These are phyloP conservation scores for Amoeboaphelidium protococcarum DNA, from an alignment of 371 early-diverging fungal genomes.

Conservation along the genomic window DNA sequence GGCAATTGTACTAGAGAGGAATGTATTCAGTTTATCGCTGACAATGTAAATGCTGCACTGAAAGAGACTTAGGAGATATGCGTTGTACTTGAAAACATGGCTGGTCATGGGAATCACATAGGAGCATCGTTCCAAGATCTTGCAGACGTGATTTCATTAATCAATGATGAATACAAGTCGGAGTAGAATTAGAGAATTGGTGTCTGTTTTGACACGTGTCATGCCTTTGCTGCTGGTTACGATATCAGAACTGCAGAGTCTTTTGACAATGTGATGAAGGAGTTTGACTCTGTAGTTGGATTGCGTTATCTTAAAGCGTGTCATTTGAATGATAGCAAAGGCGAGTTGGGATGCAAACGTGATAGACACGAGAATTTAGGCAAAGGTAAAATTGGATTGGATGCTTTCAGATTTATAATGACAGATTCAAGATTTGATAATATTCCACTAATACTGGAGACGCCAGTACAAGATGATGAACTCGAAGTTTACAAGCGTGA, in stretches of 20 bases:
- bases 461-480: constrained; percentile 17
- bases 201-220: constrained; percentile 38
- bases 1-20: constrained; percentile 13
- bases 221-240: constrained; percentile 35
- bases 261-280: constrained; percentile 21
- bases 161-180: too few species aligned
- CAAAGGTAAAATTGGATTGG: constrained; percentile 27
- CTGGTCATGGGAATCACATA: constrained; percentile 26
- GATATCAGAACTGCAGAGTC: constrained; percentile 20
- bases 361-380: constrained; percentile 36
- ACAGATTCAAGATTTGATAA: constrained; percentile 19
- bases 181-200: constrained; percentile 27
- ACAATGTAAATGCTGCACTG: constrained; percentile 23
- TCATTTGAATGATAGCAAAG: constrained; percentile 36
- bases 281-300: constrained; percentile 24
- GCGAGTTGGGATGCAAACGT: constrained; percentile 13
- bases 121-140: constrained; percentile 28
- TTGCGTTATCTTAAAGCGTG: constrained; percentile 24
- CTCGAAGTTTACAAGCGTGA: constrained; percentile 8
- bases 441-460: constrained; percentile 32
- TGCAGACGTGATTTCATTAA: constrained; percentile 20
- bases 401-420: constrained; percentile 27
- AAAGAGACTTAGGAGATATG: constrained; percentile 13
- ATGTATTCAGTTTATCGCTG: constrained; percentile 16
- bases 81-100: constrained; percentile 36